These are phyloP conservation scores for Diaporthe sp. DNA, from an alignment of 2,329 filamentous ascomycete species.

Conservation along the genomic window DNA sequence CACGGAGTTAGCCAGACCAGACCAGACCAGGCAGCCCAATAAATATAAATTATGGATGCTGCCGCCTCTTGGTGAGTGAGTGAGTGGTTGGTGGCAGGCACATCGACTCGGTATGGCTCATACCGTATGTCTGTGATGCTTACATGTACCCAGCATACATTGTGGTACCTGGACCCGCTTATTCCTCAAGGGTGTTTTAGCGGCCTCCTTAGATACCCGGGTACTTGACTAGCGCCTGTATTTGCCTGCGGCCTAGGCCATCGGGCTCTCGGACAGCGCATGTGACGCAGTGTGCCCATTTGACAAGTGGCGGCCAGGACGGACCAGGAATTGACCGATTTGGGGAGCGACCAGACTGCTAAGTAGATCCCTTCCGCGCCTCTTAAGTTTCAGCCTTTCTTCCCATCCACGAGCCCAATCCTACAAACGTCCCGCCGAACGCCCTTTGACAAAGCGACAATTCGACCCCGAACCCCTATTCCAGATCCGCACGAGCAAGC, in stretches of 20 bases:
- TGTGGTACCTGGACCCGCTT: constrained; percentile 7
- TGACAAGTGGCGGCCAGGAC: constrained; percentile 33
- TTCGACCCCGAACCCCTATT: neutral
- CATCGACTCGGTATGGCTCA: constrained; percentile 34
- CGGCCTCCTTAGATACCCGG: neutral
- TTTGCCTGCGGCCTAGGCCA: neutral
- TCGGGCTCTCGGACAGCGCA: constrained; percentile 22
- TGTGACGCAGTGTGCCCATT: constrained; percentile 31
- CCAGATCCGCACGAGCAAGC: constrained; percentile 6
- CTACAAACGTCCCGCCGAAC: neutral
- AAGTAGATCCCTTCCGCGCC: neutral
- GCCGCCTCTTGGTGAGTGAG: neutral
- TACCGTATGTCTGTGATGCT: constrained; percentile 23
- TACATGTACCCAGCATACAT: neutral
- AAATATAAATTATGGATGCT: constrained; percentile 1
- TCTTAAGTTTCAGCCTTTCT: constrained; percentile 34
- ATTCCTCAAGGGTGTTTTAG: constrained; percentile 4
- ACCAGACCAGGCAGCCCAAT: neutral
- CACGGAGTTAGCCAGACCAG: neutral
- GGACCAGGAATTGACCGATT: constrained; percentile 14
- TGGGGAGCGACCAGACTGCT: neutral
- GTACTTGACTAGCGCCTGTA: constrained; percentile 2
- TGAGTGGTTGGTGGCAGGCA: neutral
- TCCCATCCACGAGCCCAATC: neutral
- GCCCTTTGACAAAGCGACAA: constrained; percentile 17